These are phyloP conservation scores for Plasmodium coatneyi DNA, from an alignment of 169 alveolate species.

Conservation along the genomic window DNA sequence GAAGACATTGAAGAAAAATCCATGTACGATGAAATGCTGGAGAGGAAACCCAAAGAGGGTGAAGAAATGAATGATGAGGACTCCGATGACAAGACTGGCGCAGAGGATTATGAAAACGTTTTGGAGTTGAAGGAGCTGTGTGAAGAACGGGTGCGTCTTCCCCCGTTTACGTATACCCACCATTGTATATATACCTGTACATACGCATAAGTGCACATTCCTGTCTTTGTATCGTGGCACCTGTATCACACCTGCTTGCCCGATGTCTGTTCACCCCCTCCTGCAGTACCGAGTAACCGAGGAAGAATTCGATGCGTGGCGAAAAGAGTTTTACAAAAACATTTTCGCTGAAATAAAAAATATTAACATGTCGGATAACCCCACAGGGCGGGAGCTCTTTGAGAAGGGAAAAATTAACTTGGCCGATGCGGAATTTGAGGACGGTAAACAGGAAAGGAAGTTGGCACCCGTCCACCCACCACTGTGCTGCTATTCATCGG, in stretches of 20 bases:
- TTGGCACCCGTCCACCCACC: neutral
- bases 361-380: slow-evolving; percentile 27
- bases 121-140: slow-evolving; percentile 53
- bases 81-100: slow-evolving; percentile 6
- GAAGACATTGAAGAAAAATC: slow-evolving; percentile 64
- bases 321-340: slow-evolving; percentile 56
- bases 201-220: neutral
- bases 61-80: slow-evolving; percentile 7
- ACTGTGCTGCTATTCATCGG: no score
- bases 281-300: slow-evolving; percentile 66
- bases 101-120: slow-evolving; percentile 29
- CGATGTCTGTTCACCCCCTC: neutral
- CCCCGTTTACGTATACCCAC: neutral
- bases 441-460: neutral
- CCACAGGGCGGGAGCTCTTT: slow-evolving; percentile 71
- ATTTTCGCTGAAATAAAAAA: slow-evolving; percentile 27
- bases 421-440: slow-evolving; percentile 40
- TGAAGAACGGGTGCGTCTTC: slow-evolving; percentile 32
- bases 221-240: neutral
- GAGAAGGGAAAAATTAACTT: slow-evolving; percentile 44
- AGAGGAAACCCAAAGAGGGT: slow-evolving; percentile 7
- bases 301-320: slow-evolving; percentile 71
- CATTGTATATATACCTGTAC: neutral
- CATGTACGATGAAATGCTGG: slow-evolving; percentile 73
- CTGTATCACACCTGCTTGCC: neutral